Conservation (phyloP, 2,329 filamentous ascomycete species). For the Fusarium domesticum region DNA sequence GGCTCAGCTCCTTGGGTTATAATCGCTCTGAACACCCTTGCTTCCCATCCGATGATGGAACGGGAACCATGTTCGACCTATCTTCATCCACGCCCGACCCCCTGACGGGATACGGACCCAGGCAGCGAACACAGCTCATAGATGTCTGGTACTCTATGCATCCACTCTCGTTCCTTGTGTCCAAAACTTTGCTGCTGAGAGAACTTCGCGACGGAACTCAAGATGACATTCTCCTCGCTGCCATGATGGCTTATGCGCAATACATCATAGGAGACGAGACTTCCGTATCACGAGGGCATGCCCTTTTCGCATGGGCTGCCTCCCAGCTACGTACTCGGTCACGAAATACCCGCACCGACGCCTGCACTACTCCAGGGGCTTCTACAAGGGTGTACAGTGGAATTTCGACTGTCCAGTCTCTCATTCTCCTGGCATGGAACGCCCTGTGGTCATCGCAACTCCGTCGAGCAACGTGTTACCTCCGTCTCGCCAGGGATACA, state of each 20-base stretch:
- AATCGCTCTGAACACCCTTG: slow-evolving; percentile 29
- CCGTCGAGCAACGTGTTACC: slow-evolving; percentile 36
- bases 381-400: slow-evolving; percentile 35
- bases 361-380: slow-evolving; percentile 27
- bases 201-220: slow-evolving; percentile 39
- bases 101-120: slow-evolving; percentile 30
- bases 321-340: slow-evolving; percentile 33
- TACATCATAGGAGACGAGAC: slow-evolving; percentile 32
- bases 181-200: slow-evolving; percentile 40
- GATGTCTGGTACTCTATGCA: slow-evolving; percentile 43
- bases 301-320: slow-evolving; percentile 35
- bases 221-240: slow-evolving; percentile 38
- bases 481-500: slow-evolving; percentile 34
- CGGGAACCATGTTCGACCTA: slow-evolving; percentile 33
- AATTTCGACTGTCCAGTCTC: slow-evolving; percentile 34
- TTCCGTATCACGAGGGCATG: slow-evolving; percentile 29
- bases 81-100: slow-evolving; percentile 23
- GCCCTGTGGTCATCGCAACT: slow-evolving; percentile 32
- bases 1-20: slow-evolving; percentile 32
- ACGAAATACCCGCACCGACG: slow-evolving; percentile 17
- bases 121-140: slow-evolving; percentile 37
- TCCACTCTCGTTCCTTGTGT: slow-evolving; percentile 39
- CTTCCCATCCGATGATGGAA: slow-evolving; percentile 28
- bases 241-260: slow-evolving; percentile 40
- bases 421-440: slow-evolving; percentile 39